These are phyloP conservation scores for Lachnellula arida DNA, from an alignment of 2,329 filamentous ascomycete genomes.

Conservation along the genomic window DNA sequence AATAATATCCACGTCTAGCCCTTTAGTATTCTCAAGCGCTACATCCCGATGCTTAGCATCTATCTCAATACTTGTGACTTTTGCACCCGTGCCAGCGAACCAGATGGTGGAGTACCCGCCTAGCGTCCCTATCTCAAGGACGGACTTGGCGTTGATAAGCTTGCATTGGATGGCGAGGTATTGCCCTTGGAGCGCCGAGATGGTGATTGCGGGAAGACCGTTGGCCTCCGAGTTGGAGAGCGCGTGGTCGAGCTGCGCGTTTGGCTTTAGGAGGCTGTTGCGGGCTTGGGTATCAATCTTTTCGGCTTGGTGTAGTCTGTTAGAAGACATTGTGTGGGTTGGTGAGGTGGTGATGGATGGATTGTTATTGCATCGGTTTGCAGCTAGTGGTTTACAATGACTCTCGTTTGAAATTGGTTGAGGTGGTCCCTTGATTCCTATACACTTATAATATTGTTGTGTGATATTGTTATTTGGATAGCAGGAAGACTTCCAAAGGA, in stretches of 20 bases:
- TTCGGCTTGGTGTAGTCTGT: slow-evolving; percentile 27
- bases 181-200: slow-evolving; percentile 35
- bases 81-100: slow-evolving; percentile 37
- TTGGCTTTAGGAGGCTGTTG: slow-evolving; percentile 17
- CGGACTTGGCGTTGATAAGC: slow-evolving; percentile 33
- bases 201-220: slow-evolving; percentile 36
- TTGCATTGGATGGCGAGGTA: slow-evolving; percentile 38
- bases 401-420: no score
- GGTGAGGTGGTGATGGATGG: background rate
- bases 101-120: slow-evolving; percentile 46
- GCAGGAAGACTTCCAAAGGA: no score
- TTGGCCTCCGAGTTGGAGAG: slow-evolving; percentile 31
- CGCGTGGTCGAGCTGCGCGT: slow-evolving; percentile 29
- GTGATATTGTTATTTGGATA: no score
- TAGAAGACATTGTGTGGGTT: slow-evolving; percentile 46
- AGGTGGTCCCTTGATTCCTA: no score
- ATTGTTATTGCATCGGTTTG: no score
- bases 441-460: no score
- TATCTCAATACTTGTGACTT: slow-evolving; percentile 50
- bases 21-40: slow-evolving; percentile 42
- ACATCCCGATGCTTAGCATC: slow-evolving; percentile 42
- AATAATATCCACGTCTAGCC: slow-evolving; percentile 41
- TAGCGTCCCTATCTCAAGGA: slow-evolving; percentile 52
- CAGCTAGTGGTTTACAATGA: no score
- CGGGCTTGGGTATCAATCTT: slow-evolving; percentile 30